Conservation (phyloP, 1,284 basidiomycete species). For the Trametes sp. region DNA sequence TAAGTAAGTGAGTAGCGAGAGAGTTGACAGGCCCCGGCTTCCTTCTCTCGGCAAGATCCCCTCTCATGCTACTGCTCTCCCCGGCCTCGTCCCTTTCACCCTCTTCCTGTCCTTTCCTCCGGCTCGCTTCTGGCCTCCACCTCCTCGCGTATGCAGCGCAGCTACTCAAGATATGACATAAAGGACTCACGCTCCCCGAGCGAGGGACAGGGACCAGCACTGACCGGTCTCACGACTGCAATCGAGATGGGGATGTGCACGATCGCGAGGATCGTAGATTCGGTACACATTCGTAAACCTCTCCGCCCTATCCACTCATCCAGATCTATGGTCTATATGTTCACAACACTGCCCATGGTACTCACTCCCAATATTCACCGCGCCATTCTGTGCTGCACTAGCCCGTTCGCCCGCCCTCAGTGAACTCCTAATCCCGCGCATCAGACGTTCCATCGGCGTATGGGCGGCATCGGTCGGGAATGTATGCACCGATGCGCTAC, state of each 20-base stretch:
- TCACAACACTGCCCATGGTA: too few relatives aligned
- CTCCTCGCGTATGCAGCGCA: neutral
- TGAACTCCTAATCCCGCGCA: too few relatives aligned
- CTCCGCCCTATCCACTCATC: neutral
- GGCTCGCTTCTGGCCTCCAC: neutral
- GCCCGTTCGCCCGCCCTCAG: too few relatives aligned
- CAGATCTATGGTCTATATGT: neutral
- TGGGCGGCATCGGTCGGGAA: too few relatives aligned
- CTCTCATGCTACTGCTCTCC: neutral
- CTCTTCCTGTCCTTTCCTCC: conserved; percentile 1
- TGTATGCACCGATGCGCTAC: too few relatives aligned
- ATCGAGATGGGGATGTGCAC: conserved; percentile 9
- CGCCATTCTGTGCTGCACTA: too few relatives aligned
- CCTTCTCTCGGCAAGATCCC: conserved; percentile 22
- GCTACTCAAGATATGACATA: neutral
- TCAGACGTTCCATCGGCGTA: too few relatives aligned
- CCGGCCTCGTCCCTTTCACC: neutral
- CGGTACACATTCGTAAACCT: neutral
- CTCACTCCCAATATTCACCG: too few relatives aligned
- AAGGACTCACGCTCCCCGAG: neutral
- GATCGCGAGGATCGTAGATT: conserved; percentile 8
- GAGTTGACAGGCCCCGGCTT: conserved; percentile 15
- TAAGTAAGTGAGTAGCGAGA: neutral
- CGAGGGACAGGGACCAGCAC: neutral
- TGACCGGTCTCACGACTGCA: neutral